These are phyloP conservation scores for Raffaelea ambrosiae DNA, from an alignment of 2,329 filamentous ascomycete genomes.

Conservation along the genomic window DNA sequence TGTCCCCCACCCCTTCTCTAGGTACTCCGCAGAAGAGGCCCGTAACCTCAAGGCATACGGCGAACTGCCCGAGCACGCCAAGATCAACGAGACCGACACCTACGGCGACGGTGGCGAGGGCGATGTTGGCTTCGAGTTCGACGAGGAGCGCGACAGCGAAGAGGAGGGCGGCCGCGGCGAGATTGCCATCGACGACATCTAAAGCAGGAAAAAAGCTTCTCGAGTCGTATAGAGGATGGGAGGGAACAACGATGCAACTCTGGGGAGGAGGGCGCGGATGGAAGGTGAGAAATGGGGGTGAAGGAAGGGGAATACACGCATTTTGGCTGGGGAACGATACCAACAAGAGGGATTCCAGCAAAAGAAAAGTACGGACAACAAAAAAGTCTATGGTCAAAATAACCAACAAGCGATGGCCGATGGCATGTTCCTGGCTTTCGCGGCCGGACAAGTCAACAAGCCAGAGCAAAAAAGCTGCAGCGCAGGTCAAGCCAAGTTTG, in stretches of 20 bases:
- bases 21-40: conserved; percentile 82
- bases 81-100: conserved; percentile 99
- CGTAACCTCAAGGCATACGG: conserved; percentile 89
- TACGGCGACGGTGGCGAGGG: conserved; percentile 87
- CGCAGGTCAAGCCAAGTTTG: too few relatives aligned
- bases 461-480: too few relatives aligned
- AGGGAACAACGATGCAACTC: neutral
- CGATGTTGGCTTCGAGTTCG: conserved; percentile 97
- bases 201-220: conserved; percentile 24
- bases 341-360: neutral
- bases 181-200: conserved; percentile 94
- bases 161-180: conserved; percentile 43
- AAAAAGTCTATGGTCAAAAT: neutral
- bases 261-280: neutral
- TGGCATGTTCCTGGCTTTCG: too few relatives aligned
- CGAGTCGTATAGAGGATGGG: neutral
- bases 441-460: too few relatives aligned
- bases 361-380: neutral
- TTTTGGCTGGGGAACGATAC: too few relatives aligned
- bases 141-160: conserved; percentile 66
- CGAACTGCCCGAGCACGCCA: conserved; percentile 91
- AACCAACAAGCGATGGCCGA: too few relatives aligned
- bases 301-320: neutral
- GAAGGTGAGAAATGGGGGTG: too few relatives aligned
- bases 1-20: neutral